A percentile compares a stretch with the other conserved stretches of the same genome.
Evolutionary conservation across 148 eudicot genomes (phyloP).

Genomic region (Silene conica): DNA sequence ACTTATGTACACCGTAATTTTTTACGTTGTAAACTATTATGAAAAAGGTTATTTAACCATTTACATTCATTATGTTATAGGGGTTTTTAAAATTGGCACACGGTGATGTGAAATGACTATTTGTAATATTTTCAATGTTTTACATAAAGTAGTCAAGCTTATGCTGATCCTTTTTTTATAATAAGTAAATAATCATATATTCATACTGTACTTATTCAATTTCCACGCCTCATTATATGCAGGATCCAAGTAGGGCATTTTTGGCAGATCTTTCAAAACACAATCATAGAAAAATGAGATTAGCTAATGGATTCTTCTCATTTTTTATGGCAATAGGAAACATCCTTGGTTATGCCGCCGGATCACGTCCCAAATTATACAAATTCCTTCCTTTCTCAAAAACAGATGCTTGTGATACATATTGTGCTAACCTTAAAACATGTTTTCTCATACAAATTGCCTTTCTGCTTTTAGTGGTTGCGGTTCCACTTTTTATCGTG

Average conservation of each 20-base stretch:
- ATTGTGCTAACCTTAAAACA: conserved; percentile 80
- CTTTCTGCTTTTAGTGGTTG: conserved; percentile 35
- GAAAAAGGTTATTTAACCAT: no score
- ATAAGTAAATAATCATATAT: no score
- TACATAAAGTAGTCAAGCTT: no score
- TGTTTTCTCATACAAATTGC: conserved; percentile 61
- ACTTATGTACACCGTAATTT: no score
- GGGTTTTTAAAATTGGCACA: no score
- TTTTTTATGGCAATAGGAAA: conserved; percentile 80
- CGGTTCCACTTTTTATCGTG: conserved; percentile 36
- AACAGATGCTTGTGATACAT: conserved; percentile 58
- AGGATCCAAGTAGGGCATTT: conserved; percentile 75
- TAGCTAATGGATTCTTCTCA: conserved; percentile 51
- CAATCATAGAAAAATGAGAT: conserved; percentile 36
- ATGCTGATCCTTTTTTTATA: no score
- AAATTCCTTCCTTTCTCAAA: conserved; percentile 51
- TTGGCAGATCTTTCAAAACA: conserved; percentile 59
- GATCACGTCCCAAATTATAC: conserved; percentile 42
- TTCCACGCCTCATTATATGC: not conserved
- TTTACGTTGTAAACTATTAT: no score
- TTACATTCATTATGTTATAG: no score
- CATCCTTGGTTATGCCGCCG: conserved; percentile 79
- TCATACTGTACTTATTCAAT: no score
- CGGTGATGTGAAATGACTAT: no score
- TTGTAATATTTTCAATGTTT: no score